Conservation (phyloP, 768 basidiomycete species). For the Auricularia sp. region DNA sequence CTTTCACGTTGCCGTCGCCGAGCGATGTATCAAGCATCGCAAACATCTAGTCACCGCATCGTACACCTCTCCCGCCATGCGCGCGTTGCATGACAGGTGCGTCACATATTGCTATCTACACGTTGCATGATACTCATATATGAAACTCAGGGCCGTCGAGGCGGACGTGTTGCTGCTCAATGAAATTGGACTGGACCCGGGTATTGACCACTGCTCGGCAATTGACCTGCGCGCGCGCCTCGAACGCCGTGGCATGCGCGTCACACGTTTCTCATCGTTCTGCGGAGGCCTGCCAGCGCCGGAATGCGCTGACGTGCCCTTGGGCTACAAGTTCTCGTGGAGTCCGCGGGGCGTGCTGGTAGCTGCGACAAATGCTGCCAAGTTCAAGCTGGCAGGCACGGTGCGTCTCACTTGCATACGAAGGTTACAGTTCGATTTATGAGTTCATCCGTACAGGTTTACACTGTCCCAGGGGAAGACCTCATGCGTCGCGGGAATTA, state of each 20-base stretch:
- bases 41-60: slow-evolving; percentile 87
- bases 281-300: slow-evolving; percentile 89
- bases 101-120: slow-evolving; percentile 10
- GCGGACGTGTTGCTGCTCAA: slow-evolving; percentile 69
- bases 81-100: slow-evolving; percentile 47
- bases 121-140: background rate
- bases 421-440: background rate
- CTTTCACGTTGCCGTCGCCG: slow-evolving; percentile 62
- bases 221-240: slow-evolving; percentile 53
- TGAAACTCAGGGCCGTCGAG: slow-evolving; percentile 38
- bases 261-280: slow-evolving; percentile 76
- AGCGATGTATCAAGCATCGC: slow-evolving; percentile 53
- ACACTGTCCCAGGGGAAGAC: slow-evolving; percentile 38
- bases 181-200: slow-evolving; percentile 85
- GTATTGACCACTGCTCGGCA: slow-evolving; percentile 83
- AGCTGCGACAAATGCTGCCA: slow-evolving; percentile 66
- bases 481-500: slow-evolving; percentile 35
- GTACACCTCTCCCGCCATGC: slow-evolving; percentile 77
- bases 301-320: slow-evolving; percentile 49
- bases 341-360: slow-evolving; percentile 76
- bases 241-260: slow-evolving; percentile 38
- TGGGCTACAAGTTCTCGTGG: slow-evolving; percentile 94
- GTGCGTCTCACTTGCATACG: slow-evolving; percentile 27
- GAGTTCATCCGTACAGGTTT: slow-evolving; percentile 23
- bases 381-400: slow-evolving; percentile 46